These are phyloP conservation scores for Suillus subluteus DNA, from an alignment of 768 basidiomycete species.

Conservation along the genomic window DNA sequence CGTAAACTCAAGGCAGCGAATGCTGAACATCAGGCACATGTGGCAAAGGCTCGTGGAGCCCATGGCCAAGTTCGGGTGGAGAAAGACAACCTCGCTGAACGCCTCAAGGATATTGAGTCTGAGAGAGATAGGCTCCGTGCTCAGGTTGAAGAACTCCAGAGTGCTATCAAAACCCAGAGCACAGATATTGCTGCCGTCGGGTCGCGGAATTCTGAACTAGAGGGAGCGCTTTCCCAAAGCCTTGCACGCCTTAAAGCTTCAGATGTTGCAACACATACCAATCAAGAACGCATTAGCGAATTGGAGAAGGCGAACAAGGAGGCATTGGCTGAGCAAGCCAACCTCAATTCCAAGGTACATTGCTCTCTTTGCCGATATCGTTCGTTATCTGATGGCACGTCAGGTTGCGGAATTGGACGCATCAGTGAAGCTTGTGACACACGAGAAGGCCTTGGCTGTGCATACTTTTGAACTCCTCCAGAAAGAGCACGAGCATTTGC, in stretches of 20 bases:
- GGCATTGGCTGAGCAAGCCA: conserved; percentile 55
- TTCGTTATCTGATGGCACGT: conserved; percentile 12
- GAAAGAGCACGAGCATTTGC: conserved; percentile 60
- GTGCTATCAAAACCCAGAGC: conserved; percentile 43
- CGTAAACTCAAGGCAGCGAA: conserved; percentile 56
- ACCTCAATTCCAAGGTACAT: conserved; percentile 62
- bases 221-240: conserved; percentile 75
- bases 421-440: conserved; percentile 55
- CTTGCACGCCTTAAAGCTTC: conserved; percentile 70
- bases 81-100: conserved; percentile 73
- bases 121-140: conserved; percentile 66
- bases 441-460: conserved; percentile 63
- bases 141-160: conserved; percentile 60
- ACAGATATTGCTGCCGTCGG: conserved; percentile 52
- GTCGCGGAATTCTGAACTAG: conserved; percentile 59
- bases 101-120: conserved; percentile 57
- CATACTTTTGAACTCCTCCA: conserved; percentile 57
- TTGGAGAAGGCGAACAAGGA: conserved; percentile 67
- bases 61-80: conserved; percentile 82
- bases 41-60: conserved; percentile 76
- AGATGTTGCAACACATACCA: conserved; percentile 66
- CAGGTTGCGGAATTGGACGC: conserved; percentile 67
- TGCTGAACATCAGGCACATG: conserved; percentile 69
- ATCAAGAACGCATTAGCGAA: conserved; percentile 60
- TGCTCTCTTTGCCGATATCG: conserved; percentile 2